Conservation (phyloP, 371 early-diverging fungal genomes). For the Saksenaea vasiformis region DNA sequence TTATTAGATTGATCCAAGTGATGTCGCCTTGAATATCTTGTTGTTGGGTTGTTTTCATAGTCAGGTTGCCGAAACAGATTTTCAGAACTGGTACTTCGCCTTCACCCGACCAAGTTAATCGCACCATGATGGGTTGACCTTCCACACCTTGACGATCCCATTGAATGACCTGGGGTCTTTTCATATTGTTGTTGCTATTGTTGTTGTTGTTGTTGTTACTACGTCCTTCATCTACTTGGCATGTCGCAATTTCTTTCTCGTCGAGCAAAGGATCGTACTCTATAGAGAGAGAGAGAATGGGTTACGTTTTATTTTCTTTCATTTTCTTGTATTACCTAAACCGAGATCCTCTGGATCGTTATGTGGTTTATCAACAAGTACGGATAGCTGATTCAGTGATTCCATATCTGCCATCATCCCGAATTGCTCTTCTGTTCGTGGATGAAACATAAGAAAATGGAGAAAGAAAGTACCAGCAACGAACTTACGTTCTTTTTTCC, state of each 20-base stretch:
- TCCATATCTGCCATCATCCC: not conserved
- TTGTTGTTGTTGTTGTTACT: not conserved
- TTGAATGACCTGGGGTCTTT: not conserved
- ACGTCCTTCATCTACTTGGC: not conserved
- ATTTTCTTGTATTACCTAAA: not conserved
- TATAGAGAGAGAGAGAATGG: not conserved
- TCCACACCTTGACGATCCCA: slow-evolving; percentile 1
- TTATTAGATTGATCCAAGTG: slow-evolving; percentile 14
- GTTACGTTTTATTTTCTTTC: not conserved
- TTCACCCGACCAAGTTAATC: not conserved
- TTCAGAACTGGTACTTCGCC: not conserved
- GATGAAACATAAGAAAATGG: not conserved
- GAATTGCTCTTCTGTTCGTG: not conserved
- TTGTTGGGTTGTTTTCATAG: slow-evolving; percentile 16
- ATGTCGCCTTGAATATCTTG: slow-evolving; percentile 6
- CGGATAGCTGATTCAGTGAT: slow-evolving; percentile 2
- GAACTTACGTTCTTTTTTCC: not conserved
- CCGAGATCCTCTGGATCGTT: slow-evolving; percentile 4
- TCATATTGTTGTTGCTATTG: not conserved
- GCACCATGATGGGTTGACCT: not conserved
- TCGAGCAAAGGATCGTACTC: not conserved
- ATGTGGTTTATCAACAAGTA: not conserved
- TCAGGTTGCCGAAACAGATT: slow-evolving; percentile 14
- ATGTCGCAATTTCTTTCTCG: not conserved
- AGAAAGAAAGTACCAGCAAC: not conserved